These are phyloP conservation scores for Fusarium xylarioides DNA, from an alignment of 2,329 filamentous ascomycete species.

Conservation along the genomic window DNA sequence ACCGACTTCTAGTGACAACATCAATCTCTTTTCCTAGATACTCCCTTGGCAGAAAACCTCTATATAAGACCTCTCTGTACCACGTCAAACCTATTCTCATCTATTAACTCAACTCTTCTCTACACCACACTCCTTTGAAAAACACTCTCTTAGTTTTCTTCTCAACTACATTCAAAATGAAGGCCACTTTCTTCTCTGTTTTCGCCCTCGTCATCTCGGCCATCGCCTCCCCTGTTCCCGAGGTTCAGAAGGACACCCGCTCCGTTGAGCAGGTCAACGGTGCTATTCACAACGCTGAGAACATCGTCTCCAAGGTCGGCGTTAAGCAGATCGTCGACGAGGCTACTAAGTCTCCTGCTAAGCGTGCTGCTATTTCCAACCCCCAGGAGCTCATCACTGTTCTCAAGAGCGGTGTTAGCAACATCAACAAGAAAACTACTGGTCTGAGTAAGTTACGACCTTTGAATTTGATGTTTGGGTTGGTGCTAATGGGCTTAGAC, in stretches of 20 bases:
- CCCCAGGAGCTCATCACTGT: conserved; percentile 4
- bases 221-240: conserved; percentile 33
- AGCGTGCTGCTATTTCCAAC: conserved; percentile 3
- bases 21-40: not conserved
- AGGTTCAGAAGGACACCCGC: not conserved
- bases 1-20: not conserved
- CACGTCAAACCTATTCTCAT: not conserved
- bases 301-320: not conserved
- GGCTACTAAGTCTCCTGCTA: not conserved
- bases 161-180: conserved; percentile 32
- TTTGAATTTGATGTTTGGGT: not conserved
- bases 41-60: not conserved
- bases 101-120: not conserved
- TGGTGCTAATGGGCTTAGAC: not conserved
- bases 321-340: conserved; percentile 2
- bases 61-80: conserved; percentile 11
- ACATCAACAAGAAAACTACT: conserved; percentile 14
- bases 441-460: not conserved
- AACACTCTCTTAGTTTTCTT: not conserved
- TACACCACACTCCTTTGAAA: not conserved
- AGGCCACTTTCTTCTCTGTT: conserved; percentile 39
- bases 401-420: not conserved
- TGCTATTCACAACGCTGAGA: not conserved
- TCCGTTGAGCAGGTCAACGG: conserved; percentile 5
- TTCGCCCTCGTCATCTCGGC: conserved; percentile 36